Base-by-base conservation (phyloP, 176 grass and related monocot species). In the Poa pratensis region DNA sequence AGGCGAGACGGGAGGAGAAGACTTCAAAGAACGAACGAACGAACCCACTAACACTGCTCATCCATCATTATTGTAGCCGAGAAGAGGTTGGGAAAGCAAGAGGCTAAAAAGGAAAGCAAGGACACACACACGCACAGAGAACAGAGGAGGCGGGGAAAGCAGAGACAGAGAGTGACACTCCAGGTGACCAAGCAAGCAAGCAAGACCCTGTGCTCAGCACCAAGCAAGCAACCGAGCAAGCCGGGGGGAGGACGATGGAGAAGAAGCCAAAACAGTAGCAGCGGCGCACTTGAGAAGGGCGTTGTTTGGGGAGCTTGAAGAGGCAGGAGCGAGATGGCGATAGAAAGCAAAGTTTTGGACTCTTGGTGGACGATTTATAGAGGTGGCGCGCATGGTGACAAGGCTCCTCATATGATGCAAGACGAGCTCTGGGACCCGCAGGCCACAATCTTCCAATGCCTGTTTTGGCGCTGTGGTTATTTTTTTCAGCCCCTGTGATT, bases 101-200 rank as follows among this genome's bases (percentile, higher is more conserved):
- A 22, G 75, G 54, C 64, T 22, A 71, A 32, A 32, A 63, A 83
- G 28, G 75, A 73, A 17, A 20, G 53, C 79, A 62, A 28, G 22
- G 75, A 85, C 42, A 22, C 61, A 32, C 61, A 30, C 62, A 65
- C 62, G 62, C 62, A 34, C 6, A 65, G 27, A 32, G 62, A 65
- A 75, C 22, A 19, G 43, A 48, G 7, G 3, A 2, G 46, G 13
- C 3, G 12, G 2, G 12, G 4, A 15, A 74, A 39, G 34, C 43
- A 79, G 65, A 60, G 53, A 80, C 49, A 75, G 64, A 90, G 13
- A 84, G 89, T 62, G 84, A 75, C 89, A 69, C 58, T 58, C 73
- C 39, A 53, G 85, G 69, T 90, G 89, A 34, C 81, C 69, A 80
- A 65, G 82, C 75, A 72, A 79, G 50, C 28, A 20, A 77, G 51